phyloP scores from a whole-genome alignment of 2,329 filamentous ascomycete genomes.

The Monascus ruber region DNA sequence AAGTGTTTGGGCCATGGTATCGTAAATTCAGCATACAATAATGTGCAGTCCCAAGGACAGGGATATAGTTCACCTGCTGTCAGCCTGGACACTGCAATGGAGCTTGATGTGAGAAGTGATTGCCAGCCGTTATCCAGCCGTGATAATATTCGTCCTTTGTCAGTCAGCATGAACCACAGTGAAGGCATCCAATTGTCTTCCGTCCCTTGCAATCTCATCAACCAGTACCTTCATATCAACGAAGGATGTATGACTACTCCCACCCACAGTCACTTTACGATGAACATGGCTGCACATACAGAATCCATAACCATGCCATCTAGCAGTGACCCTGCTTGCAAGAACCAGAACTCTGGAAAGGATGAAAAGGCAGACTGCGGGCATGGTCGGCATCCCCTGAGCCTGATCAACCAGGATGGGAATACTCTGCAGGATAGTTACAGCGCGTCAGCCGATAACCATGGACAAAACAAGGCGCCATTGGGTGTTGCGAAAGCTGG shows the following conservation, averaged over 20 bases:
- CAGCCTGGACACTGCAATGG: constrained; percentile 11
- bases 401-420: constrained; percentile 29
- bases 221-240: constrained; percentile 20
- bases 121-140: constrained; percentile 7
- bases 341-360: neutral
- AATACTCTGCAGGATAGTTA: constrained; percentile 2
- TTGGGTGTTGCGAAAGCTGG: too few relatives aligned
- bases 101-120: constrained; percentile 19
- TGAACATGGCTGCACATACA: constrained; percentile 6
- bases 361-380: constrained; percentile 10
- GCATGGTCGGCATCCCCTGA: constrained; percentile 22
- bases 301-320: too few relatives aligned
- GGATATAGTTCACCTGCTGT: constrained; percentile 3
- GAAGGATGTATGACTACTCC: constrained; percentile 18
- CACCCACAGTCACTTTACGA: constrained; percentile 17
- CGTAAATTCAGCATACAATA: constrained; percentile 1
- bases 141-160: constrained; percentile 11
- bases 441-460: neutral
- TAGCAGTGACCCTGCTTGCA: too few relatives aligned
- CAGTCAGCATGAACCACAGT: constrained; percentile 8
- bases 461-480: neutral
- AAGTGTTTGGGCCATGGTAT: neutral
- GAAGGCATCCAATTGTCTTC: constrained; percentile 16
- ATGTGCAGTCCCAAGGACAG: constrained; percentile 1
- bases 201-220: constrained; percentile 17